Evolutionary conservation across 1,284 basidiomycete genomes (phyloP).

Genomic region (Amylostereum areolatum): DNA sequence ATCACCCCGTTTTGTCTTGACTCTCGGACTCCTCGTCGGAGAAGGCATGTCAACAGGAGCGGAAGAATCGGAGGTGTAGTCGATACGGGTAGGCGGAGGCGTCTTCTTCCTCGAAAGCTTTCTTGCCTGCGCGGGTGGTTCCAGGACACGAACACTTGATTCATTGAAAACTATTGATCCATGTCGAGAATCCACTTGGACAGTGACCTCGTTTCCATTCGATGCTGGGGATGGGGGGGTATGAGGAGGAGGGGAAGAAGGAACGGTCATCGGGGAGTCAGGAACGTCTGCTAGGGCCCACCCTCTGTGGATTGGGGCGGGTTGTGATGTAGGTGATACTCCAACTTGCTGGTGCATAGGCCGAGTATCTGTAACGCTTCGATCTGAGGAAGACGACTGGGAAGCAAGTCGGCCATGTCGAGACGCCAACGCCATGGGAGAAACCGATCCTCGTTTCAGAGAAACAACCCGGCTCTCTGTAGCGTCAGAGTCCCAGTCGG

Average conservation of each 20-base stretch:
- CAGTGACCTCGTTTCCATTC: slow-evolving; percentile 13
- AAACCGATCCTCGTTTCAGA: slow-evolving; percentile 59
- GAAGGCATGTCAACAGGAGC: slow-evolving; percentile 25
- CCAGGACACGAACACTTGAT: slow-evolving; percentile 20
- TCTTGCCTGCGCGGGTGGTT: slow-evolving; percentile 23
- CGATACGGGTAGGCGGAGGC: slow-evolving; percentile 24
- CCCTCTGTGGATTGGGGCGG: slow-evolving; percentile 18
- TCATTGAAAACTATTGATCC: slow-evolving; percentile 34
- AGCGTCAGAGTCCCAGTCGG: slow-evolving; percentile 51
- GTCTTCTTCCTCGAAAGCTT: slow-evolving; percentile 31
- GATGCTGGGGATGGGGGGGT: slow-evolving; percentile 28
- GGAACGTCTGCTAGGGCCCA: slow-evolving; percentile 28
- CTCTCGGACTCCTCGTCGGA: slow-evolving; percentile 23
- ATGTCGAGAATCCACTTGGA: slow-evolving; percentile 25
- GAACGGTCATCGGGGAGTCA: slow-evolving; percentile 35
- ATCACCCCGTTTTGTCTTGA: neutral
- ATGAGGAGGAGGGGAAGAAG: slow-evolving; percentile 35
- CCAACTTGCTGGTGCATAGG: too few species aligned
- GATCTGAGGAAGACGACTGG: slow-evolving; percentile 1
- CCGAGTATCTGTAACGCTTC: neutral
- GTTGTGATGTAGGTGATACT: neutral
- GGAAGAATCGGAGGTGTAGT: slow-evolving; percentile 47
- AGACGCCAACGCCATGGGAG: slow-evolving; percentile 62
- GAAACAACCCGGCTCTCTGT: slow-evolving; percentile 49
- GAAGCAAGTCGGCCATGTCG: slow-evolving; percentile 17